Conservation (phyloP, 1,284 basidiomycete genomes). For the Leccinum pallidistipes region DNA sequence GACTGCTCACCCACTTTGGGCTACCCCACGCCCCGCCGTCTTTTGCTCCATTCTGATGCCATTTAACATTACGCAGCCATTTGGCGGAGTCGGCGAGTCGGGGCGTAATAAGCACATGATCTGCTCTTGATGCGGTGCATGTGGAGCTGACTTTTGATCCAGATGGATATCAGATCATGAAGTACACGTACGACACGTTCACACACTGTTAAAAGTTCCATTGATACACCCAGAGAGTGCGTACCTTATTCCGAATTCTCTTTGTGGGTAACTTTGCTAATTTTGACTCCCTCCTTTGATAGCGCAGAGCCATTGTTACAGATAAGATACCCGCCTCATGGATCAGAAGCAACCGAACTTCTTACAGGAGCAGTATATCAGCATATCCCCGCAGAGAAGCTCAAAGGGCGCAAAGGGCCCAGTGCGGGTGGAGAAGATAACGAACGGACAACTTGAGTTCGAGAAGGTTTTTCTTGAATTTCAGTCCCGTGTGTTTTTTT, state of each 20-base stretch:
- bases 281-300: neutral
- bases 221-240: constrained; percentile 44
- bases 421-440: neutral
- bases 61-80: constrained; percentile 15
- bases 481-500: neutral
- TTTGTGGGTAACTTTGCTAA: neutral
- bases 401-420: constrained; percentile 2
- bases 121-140: neutral
- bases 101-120: constrained; percentile 41
- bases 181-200: constrained; percentile 48
- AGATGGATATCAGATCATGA: constrained; percentile 47
- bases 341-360: constrained; percentile 14
- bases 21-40: neutral
- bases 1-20: neutral
- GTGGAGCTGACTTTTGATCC: constrained; percentile 4
- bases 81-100: constrained; percentile 43
- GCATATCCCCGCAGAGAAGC: constrained; percentile 20
- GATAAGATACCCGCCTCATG: constrained; percentile 26
- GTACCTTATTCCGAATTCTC: constrained; percentile 15
- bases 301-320: constrained; percentile 27
- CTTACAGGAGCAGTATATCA: constrained; percentile 8
- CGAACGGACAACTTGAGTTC: neutral
- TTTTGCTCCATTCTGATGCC: neutral
- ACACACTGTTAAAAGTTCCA: constrained; percentile 43
- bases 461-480: neutral